Conservation (phyloP, 1,284 basidiomycete species). For the Ustilago nuda region DNA sequence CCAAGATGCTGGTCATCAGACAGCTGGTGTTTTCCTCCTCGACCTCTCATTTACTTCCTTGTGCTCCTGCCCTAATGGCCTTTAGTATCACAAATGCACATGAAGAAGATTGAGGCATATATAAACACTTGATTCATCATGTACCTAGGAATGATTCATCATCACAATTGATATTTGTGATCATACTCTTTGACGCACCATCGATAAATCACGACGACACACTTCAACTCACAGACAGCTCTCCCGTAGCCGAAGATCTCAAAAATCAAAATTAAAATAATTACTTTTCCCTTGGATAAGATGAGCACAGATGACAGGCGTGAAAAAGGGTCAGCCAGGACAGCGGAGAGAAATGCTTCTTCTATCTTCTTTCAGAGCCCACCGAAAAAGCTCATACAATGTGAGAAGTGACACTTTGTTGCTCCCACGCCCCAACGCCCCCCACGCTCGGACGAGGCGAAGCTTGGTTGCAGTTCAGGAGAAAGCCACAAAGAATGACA, state of each 20-base stretch:
- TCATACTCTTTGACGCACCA: too few relatives aligned
- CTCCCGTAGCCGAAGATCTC: slow-evolving; percentile 1
- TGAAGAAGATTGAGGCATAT: too few relatives aligned
- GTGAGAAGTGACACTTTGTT: background rate
- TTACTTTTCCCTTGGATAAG: background rate
- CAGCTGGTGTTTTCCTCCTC: too few relatives aligned
- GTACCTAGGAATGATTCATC: too few relatives aligned
- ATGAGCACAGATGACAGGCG: background rate
- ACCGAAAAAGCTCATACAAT: background rate
- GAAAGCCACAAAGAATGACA: background rate
- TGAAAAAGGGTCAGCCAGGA: background rate
- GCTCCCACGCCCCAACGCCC: background rate
- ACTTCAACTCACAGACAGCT: background rate
- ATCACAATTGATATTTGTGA: too few relatives aligned
- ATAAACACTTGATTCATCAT: too few relatives aligned
- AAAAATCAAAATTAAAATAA: background rate
- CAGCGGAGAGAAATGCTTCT: background rate
- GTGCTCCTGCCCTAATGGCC: too few relatives aligned
- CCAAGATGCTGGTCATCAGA: too few relatives aligned
- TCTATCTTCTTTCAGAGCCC: background rate
- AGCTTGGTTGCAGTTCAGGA: background rate
- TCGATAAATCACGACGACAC: too few relatives aligned
- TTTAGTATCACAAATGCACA: too few relatives aligned
- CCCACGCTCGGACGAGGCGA: background rate
- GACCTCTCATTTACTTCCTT: too few relatives aligned